phyloP scores from a whole-genome alignment of 768 basidiomycete genomes.

The Termitomyces sp. region DNA sequence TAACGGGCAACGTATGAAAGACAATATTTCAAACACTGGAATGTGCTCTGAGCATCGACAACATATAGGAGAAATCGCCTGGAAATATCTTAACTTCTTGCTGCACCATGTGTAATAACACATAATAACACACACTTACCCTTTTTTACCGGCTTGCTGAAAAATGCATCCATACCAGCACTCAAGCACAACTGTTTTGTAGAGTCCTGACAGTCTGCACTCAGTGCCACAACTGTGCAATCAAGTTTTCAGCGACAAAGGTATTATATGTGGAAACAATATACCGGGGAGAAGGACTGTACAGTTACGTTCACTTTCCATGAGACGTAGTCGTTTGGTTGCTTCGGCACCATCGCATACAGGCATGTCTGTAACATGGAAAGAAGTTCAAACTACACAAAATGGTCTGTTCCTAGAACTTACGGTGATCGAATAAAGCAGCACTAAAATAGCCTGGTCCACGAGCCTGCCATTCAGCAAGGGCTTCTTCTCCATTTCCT shows the following conservation, averaged over 20 bases:
- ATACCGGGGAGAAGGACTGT: slow-evolving; percentile 51
- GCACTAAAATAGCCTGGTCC: no score
- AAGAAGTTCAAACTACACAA: background rate
- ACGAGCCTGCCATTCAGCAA: no score
- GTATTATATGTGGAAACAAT: background rate
- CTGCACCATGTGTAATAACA: background rate
- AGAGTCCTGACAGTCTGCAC: no score
- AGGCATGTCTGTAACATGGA: slow-evolving; percentile 65
- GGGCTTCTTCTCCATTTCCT: no score
- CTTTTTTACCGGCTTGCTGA: slow-evolving; percentile 67
- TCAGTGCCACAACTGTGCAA: slow-evolving; percentile 59
- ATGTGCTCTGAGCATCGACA: background rate
- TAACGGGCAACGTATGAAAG: background rate
- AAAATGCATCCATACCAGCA: no score
- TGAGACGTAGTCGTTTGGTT: slow-evolving; percentile 55
- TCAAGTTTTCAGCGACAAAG: background rate
- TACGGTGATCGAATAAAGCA: slow-evolving; percentile 76
- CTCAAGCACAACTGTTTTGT: no score
- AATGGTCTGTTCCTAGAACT: slow-evolving; percentile 15
- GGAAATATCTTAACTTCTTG: background rate
- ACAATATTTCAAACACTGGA: background rate
- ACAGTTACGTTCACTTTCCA: no score
- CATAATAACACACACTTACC: slow-evolving; percentile 24
- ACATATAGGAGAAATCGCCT: slow-evolving; percentile 1
- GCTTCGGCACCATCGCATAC: slow-evolving; percentile 73